Conservation (phyloP, 495 filamentous ascomycete genomes). For the Penicillium simplicissimum region DNA sequence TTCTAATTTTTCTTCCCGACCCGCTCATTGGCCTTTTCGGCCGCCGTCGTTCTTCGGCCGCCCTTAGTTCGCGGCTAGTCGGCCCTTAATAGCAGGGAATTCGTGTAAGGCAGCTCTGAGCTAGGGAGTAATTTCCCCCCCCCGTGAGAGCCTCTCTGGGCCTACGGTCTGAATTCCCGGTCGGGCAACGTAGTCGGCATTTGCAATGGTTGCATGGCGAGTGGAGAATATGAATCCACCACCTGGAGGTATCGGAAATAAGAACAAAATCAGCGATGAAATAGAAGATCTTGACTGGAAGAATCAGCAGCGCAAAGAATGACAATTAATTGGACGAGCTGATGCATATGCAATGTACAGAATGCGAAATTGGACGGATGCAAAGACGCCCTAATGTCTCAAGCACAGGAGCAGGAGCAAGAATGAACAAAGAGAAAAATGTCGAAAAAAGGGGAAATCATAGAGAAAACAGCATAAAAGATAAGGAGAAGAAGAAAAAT, state of each 20-base stretch:
- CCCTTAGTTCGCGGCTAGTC: neutral
- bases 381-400: neutral
- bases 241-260: neutral
- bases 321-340: constrained; percentile 1
- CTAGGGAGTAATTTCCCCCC: neutral
- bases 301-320: neutral
- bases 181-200: neutral
- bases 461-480: neutral
- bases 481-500: neutral
- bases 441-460: neutral
- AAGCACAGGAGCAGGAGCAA: neutral
- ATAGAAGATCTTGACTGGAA: neutral
- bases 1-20: neutral
- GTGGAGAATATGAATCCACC: neutral
- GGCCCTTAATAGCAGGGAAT: neutral
- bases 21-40: constrained; percentile 1
- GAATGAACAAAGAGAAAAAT: neutral
- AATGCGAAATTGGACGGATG: constrained; percentile 2
- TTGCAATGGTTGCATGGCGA: neutral
- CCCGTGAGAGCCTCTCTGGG: neutral
- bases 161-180: neutral
- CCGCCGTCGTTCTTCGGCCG: neutral
- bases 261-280: neutral
- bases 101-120: neutral
- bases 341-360: constrained; percentile 27